Conservation (phyloP, 1,284 basidiomycete species). For the Cerioporus squamosus region DNA sequence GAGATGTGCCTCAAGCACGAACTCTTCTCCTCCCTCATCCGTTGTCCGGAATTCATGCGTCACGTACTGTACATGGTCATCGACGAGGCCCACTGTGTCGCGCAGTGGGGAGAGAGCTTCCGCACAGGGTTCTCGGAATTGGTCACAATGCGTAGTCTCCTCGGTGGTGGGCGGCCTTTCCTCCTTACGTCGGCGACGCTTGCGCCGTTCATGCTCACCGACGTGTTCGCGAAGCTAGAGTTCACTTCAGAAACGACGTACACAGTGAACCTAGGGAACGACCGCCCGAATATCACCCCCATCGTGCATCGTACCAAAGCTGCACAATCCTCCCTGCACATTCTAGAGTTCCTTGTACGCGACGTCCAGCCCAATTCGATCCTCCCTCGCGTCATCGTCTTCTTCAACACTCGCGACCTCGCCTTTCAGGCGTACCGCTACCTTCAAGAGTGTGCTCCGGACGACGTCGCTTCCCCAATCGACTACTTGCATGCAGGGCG, state of each 20-base stretch:
- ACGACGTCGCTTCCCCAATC: too few relatives aligned
- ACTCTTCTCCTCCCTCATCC: background rate
- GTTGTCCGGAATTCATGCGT: background rate
- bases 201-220: background rate
- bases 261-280: constrained; percentile 6
- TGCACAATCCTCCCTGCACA: background rate
- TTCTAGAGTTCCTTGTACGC: background rate
- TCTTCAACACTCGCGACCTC: constrained; percentile 1
- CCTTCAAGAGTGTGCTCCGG: too few relatives aligned
- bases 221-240: background rate
- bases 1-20: constrained; percentile 1
- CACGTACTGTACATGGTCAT: background rate
- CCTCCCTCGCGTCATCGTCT: background rate
- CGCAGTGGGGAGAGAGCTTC: constrained; percentile 1
- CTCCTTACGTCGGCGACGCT: background rate
- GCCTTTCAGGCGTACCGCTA: background rate
- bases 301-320: background rate
- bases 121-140: background rate
- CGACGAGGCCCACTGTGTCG: constrained; percentile 4
- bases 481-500: constrained; percentile 23
- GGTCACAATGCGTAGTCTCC: background rate
- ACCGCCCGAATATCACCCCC: constrained; percentile 1
- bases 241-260: background rate
- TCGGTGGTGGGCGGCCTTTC: background rate
- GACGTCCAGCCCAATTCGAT: background rate